A percentile compares a stretch with the other conserved stretches of the same genome.
Evolutionary conservation across 768 basidiomycete species (phyloP).

Genomic region (Candolleomyces aberdarensis): DNA sequence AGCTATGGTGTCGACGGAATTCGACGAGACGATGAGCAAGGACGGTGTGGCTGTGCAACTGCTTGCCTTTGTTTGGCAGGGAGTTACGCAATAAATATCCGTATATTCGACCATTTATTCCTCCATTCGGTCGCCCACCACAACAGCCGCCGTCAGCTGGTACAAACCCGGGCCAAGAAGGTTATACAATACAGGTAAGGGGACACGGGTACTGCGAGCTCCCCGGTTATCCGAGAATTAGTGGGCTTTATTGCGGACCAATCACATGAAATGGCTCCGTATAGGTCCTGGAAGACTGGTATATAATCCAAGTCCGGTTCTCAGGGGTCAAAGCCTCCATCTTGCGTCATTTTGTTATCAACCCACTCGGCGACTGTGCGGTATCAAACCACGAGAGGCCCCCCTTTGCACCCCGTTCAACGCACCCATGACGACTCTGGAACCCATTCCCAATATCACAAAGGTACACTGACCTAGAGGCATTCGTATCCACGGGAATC

Average conservation of each 20-base stretch:
- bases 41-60: not conserved
- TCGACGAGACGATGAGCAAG: not conserved
- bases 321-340: not conserved
- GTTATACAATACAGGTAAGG: too few relatives aligned
- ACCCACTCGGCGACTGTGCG: not conserved
- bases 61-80: not conserved
- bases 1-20: not conserved
- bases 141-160: not conserved
- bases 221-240: not conserved
- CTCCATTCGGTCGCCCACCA: not conserved
- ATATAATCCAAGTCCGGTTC: not conserved
- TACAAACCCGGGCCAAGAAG: not conserved
- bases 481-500: not conserved
- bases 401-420: not conserved
- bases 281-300: not conserved
- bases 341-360: not conserved
- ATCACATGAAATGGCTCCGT: conserved; percentile 12
- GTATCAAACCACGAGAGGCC: not conserved
- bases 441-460: conserved; percentile 49
- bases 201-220: not conserved
- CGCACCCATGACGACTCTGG: conserved; percentile 23
- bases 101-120: not conserved
- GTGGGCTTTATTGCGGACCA: not conserved
- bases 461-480: conserved; percentile 35
- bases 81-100: not conserved